Conservation (phyloP, 2,329 filamentous ascomycete species). For the Penicillium crustosum region DNA sequence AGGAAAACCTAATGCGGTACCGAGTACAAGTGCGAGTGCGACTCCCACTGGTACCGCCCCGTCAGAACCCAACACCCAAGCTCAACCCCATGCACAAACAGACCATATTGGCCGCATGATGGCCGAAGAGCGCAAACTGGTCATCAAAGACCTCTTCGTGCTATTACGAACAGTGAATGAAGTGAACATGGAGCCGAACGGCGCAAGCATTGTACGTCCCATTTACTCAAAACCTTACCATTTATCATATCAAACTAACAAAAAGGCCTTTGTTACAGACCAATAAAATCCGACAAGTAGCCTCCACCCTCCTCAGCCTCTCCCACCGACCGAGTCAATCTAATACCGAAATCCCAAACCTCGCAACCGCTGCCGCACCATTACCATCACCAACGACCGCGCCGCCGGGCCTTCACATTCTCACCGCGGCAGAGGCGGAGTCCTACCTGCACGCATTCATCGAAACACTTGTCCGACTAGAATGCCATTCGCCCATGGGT, state of each 20-base stretch:
- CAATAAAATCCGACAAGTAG: conserved; percentile 81
- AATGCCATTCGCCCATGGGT: conserved; percentile 53
- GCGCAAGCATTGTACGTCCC: conserved; percentile 60
- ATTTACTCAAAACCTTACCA: not conserved
- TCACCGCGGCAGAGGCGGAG: conserved; percentile 58
- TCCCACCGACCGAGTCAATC: conserved; percentile 52
- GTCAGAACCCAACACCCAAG: conserved; percentile 26
- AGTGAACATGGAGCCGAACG: conserved; percentile 77
- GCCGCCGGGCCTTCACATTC: conserved; percentile 27
- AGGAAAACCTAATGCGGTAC: conserved; percentile 11
- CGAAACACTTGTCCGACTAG: conserved; percentile 71
- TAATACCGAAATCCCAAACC: conserved; percentile 14
- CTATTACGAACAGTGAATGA: conserved; percentile 77
- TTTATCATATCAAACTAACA: conserved; percentile 2
- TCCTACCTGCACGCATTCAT: conserved; percentile 71
- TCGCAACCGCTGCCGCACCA: conserved; percentile 43
- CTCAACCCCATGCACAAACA: conserved; percentile 39
- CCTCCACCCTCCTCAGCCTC: conserved; percentile 71
- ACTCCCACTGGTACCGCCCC: not conserved
- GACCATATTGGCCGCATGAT: conserved; percentile 63
- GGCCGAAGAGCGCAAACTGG: conserved; percentile 73
- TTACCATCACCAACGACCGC: conserved; percentile 65
- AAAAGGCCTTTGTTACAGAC: conserved; percentile 50
- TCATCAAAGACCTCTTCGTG: conserved; percentile 74
- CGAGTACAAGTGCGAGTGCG: not conserved